Conservation (phyloP, 1,284 basidiomycete species). For the Cerioporus squamosus region DNA sequence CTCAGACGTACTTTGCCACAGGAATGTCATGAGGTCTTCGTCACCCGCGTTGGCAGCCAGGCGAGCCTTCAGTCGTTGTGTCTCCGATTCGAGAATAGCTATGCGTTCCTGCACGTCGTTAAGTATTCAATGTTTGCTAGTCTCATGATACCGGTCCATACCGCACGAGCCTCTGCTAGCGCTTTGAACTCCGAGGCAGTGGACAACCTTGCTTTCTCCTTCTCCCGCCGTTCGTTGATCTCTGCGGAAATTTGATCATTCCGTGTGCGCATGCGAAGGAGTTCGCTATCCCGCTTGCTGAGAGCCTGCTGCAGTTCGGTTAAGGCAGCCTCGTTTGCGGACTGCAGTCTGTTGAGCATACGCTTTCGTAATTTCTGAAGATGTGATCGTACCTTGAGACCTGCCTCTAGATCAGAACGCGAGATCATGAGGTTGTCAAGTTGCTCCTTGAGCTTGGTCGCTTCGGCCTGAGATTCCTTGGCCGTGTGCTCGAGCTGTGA, state of each 20-base stretch:
- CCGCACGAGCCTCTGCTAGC: conserved; percentile 71
- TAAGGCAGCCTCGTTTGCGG: conserved; percentile 47
- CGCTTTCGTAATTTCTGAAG: not conserved
- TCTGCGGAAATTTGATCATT: conserved; percentile 82
- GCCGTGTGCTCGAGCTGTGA: conserved; percentile 44
- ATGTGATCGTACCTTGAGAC: conserved; percentile 42
- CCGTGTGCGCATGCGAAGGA: conserved; percentile 77
- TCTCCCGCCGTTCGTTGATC: conserved; percentile 71
- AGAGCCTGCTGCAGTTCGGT: conserved; percentile 62
- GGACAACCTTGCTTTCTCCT: conserved; percentile 66
- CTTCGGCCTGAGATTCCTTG: conserved; percentile 42
- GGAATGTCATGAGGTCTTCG: conserved; percentile 73
- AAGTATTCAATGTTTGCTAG: conserved; percentile 8
- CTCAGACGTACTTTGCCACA: conserved; percentile 62
- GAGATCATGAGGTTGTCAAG: conserved; percentile 41
- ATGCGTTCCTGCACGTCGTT: conserved; percentile 70
- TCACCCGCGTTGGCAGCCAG: conserved; percentile 79
- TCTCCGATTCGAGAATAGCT: conserved; percentile 72
- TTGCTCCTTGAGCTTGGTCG: conserved; percentile 44
- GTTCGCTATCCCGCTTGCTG: conserved; percentile 74
- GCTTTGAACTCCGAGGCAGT: conserved; percentile 75
- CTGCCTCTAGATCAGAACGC: conserved; percentile 53
- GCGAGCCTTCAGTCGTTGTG: conserved; percentile 75
- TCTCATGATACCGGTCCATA: conserved; percentile 40
- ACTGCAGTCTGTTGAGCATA: conserved; percentile 41